A percentile compares a stretch with the other conserved stretches of the same genome.
These are phyloP conservation scores for Septoria petroselini DNA, from an alignment of 2,329 filamentous ascomycete species.

Conservation along the genomic window DNA sequence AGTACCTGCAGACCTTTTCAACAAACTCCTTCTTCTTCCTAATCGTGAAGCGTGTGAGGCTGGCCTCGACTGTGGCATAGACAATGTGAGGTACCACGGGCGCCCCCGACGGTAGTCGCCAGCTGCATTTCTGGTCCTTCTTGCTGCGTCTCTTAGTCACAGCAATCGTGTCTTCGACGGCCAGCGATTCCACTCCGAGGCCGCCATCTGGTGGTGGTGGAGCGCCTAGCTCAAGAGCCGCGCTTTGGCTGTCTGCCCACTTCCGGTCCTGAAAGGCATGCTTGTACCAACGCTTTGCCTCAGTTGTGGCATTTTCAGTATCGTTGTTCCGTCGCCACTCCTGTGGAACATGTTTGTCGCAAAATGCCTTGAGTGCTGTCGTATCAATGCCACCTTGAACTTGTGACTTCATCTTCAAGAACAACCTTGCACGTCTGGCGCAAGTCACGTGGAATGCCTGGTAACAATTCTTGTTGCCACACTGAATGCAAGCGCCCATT, in stretches of 20 bases:
- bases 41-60: slow-evolving; percentile 77
- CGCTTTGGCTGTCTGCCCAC: slow-evolving; percentile 87
- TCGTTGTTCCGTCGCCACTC: slow-evolving; percentile 87
- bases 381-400: slow-evolving; percentile 76
- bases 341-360: slow-evolving; percentile 86
- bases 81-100: slow-evolving; percentile 89
- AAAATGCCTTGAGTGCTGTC: slow-evolving; percentile 87
- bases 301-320: slow-evolving; percentile 73
- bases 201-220: slow-evolving; percentile 49
- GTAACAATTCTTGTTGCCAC: slow-evolving; percentile 95
- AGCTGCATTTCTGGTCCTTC: slow-evolving; percentile 63
- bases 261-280: slow-evolving; percentile 81
- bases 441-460: slow-evolving; percentile 97
- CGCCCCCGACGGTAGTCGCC: slow-evolving; percentile 91
- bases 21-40: slow-evolving; percentile 89
- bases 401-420: slow-evolving; percentile 93
- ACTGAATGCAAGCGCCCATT: slow-evolving; percentile 98
- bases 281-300: slow-evolving; percentile 86
- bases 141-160: slow-evolving; percentile 60
- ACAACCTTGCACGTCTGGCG: slow-evolving; percentile 80
- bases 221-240: slow-evolving; percentile 76
- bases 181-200: slow-evolving; percentile 42
- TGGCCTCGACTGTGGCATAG: slow-evolving; percentile 78
- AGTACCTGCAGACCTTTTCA: slow-evolving; percentile 91
- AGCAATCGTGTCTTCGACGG: slow-evolving; percentile 53